These are phyloP conservation scores for Fabrea salina DNA, from an alignment of 169 alveolate species.

Conservation along the genomic window DNA sequence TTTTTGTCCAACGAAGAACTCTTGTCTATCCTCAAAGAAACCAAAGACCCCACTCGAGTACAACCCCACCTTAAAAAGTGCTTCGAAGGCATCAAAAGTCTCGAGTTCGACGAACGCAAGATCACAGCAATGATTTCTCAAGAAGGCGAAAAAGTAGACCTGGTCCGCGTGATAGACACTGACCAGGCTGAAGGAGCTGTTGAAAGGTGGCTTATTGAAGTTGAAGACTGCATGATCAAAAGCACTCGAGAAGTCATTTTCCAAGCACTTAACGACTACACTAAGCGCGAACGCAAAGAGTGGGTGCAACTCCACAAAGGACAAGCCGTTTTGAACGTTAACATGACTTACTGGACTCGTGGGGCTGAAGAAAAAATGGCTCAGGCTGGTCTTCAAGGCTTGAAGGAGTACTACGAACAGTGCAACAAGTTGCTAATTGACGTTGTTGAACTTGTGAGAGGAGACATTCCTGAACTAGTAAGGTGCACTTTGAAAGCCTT, in stretches of 20 bases:
- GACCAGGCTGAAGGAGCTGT: slow-evolving; percentile 86
- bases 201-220: slow-evolving; percentile 90
- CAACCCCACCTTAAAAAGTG: slow-evolving; percentile 92
- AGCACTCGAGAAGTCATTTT: slow-evolving; percentile 73
- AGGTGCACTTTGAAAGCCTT: slow-evolving; percentile 89
- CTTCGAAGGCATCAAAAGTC: slow-evolving; percentile 89
- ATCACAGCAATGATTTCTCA: slow-evolving; percentile 54
- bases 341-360: slow-evolving; percentile 86
- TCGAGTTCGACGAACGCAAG: slow-evolving; percentile 39
- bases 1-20: slow-evolving; percentile 95
- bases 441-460: slow-evolving; percentile 87
- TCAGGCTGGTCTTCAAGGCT: slow-evolving; percentile 59
- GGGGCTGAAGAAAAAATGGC: slow-evolving; percentile 78
- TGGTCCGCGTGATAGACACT: slow-evolving; percentile 46
- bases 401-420: slow-evolving; percentile 64
- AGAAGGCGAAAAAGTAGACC: slow-evolving; percentile 52
- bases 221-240: slow-evolving; percentile 82
- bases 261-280: slow-evolving; percentile 76
- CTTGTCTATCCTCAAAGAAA: slow-evolving; percentile 89
- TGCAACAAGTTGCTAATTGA: slow-evolving; percentile 76
- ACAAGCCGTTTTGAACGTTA: slow-evolving; percentile 83
- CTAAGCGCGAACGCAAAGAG: slow-evolving; percentile 73
- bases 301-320: slow-evolving; percentile 93
- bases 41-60: slow-evolving; percentile 90
- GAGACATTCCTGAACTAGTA: slow-evolving; percentile 79